These are phyloP conservation scores for Podospora comata DNA, from an alignment of 495 filamentous ascomycete genomes.

Conservation along the genomic window DNA sequence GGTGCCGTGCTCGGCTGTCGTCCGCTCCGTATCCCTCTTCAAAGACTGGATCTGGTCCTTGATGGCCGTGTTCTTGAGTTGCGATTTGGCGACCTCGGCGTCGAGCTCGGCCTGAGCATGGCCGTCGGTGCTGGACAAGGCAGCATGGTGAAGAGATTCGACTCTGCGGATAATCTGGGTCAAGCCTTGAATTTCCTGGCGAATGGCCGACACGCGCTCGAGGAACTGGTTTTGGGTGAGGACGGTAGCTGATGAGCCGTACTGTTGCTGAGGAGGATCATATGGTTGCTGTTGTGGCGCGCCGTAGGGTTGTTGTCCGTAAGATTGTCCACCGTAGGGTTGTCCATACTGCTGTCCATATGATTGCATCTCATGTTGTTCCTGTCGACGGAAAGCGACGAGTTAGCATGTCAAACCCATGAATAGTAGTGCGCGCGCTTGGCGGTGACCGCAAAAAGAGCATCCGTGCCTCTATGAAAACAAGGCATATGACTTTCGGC, in stretches of 20 bases:
- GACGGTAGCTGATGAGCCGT: slow-evolving; percentile 28
- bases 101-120: slow-evolving; percentile 52
- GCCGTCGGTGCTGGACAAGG: slow-evolving; percentile 53
- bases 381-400: slow-evolving; percentile 15
- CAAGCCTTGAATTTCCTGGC: slow-evolving; percentile 56
- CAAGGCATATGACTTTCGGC: not conserved
- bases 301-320: slow-evolving; percentile 15
- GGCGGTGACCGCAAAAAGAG: not conserved
- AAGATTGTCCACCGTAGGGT: slow-evolving; percentile 12
- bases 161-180: slow-evolving; percentile 54
- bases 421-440: not conserved
- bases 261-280: slow-evolving; percentile 17
- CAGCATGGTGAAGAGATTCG: slow-evolving; percentile 57
- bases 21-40: slow-evolving; percentile 59
- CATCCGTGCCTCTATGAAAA: not conserved
- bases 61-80: slow-evolving; percentile 62
- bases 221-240: slow-evolving; percentile 60
- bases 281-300: slow-evolving; percentile 11
- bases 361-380: slow-evolving; percentile 44
- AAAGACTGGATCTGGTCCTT: slow-evolving; percentile 65
- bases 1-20: slow-evolving; percentile 42
- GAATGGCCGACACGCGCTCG: slow-evolving; percentile 54
- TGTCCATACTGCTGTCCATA: slow-evolving; percentile 28
- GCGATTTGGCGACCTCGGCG: slow-evolving; percentile 59
- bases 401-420: not conserved